Evolutionary conservation across 139 green algal species (phyloP).

Genomic region (Closterium sp.): DNA sequence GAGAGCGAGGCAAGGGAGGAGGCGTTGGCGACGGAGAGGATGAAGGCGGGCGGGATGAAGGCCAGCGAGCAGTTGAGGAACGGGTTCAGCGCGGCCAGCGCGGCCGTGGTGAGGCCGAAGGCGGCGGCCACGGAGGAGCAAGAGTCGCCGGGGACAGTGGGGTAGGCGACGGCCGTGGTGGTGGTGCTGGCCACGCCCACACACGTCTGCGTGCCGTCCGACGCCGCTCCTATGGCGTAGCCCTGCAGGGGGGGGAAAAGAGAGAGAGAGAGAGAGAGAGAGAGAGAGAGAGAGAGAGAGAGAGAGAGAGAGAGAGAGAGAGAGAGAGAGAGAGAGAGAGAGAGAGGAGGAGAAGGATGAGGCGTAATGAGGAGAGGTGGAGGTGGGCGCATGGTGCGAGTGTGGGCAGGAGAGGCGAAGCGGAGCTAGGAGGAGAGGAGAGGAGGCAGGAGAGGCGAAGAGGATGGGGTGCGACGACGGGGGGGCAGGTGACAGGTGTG

Average conservation of each 20-base stretch:
- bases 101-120: not conserved
- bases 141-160: slow-evolving; percentile 1
- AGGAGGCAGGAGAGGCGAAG: too few relatives aligned
- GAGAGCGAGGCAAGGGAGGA: not conserved
- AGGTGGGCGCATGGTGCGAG: too few relatives aligned
- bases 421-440: not conserved
- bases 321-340: too few relatives aligned
- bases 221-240: not conserved
- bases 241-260: not conserved
- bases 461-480: too few relatives aligned
- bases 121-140: not conserved
- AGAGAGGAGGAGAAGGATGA: too few relatives aligned
- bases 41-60: not conserved
- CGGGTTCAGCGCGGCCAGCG: not conserved
- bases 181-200: not conserved
- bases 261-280: too few relatives aligned
- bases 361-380: too few relatives aligned
- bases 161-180: slow-evolving; percentile 1
- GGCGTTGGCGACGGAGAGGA: not conserved
- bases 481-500: too few relatives aligned
- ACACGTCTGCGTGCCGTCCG: slow-evolving; percentile 26
- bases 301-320: too few relatives aligned
- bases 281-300: too few relatives aligned
- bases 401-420: too few relatives aligned
- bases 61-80: not conserved